phyloP scores from a whole-genome alignment of 1,284 basidiomycete species.

The Fomitopsis palustris region DNA sequence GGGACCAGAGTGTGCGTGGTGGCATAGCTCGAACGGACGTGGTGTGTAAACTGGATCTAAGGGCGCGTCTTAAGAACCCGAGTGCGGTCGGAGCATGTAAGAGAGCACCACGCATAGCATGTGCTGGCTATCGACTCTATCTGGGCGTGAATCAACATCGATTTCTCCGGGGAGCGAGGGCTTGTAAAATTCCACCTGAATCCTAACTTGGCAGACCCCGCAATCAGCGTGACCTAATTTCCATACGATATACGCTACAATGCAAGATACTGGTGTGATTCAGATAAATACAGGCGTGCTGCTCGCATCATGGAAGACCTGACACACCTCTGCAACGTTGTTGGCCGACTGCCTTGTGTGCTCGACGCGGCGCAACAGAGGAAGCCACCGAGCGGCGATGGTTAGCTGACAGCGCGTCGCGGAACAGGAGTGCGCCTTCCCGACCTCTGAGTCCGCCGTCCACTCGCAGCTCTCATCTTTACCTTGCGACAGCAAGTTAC shows the following conservation, averaged over 20 bases:
- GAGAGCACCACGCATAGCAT: conserved; percentile 20
- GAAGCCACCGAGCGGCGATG: neutral
- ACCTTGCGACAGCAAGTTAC: too few relatives aligned
- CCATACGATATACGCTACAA: neutral
- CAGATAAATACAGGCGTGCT: neutral
- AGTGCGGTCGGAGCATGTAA: conserved; percentile 17
- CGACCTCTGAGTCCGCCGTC: neutral
- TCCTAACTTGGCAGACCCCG: conserved; percentile 8
- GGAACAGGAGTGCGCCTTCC: neutral
- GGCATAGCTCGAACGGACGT: conserved; percentile 18
- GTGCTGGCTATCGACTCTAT: conserved; percentile 16
- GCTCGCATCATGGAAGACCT: neutral
- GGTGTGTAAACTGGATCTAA: conserved; percentile 8
- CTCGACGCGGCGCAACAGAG: neutral
- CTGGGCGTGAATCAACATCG: conserved; percentile 12
- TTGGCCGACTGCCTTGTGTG: neutral
- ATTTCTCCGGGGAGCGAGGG: conserved; percentile 1
- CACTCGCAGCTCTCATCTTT: neutral
- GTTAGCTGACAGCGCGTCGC: neutral
- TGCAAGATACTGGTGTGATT: neutral
- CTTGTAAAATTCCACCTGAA: conserved; percentile 5
- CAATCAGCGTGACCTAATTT: conserved; percentile 4
- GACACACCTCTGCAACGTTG: neutral
- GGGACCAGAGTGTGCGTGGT: conserved; percentile 34
- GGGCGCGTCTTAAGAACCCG: conserved; percentile 17